Base-by-base conservation (phyloP, 495 filamentous ascomycete species). In the Staphylotrichum longicolle region DNA sequence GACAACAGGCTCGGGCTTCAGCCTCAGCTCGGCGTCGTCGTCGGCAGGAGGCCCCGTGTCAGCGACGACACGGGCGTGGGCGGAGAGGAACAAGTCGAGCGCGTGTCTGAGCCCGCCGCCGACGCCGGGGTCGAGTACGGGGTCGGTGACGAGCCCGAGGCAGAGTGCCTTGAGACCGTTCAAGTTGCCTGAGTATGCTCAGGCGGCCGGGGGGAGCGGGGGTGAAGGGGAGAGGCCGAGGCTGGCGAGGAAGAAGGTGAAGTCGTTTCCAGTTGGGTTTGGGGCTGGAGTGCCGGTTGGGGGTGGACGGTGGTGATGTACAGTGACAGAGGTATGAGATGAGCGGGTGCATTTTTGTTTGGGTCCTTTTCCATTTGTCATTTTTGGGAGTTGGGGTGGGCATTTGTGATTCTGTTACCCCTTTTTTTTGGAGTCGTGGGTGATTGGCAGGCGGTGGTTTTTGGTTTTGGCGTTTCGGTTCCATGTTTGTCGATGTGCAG, bases 171-270 rank as follows among this genome's bases (percentile, higher is more conserved):
- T 58, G 33, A 27, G 56, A 34, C 44, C 27, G 33, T 54, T 54
- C 4, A 54, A 54, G 51, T 32, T 54, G 35, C 51, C 51, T 4
- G 51, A 54, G 51, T 54, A 54, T 54, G 34, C 51, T 11, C 51
- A 41, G 34, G 49, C 32, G 10, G 32, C 4, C 45, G 15, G 4
- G 5, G 14, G 30, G 6, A 50, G 32, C 9, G 15, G 33, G 2
- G 33, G n/a, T 3, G n/a, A 49, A 15, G 34, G 10, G n/a, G 56
- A 39, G 56, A 58, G 56, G 45, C 45, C 45, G 34, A 49, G 15
- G 45, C 14, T 58, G 33, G n/a, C 32, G 56, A 58, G 45, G 45
- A 48, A 48, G 33, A 58, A 48, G 51, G 51, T 40, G 51, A 54
- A 54, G 5, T 40, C 35, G 7, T 54, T 54, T 41, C 51, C 51